A percentile compares a stretch with the other conserved stretches of the same genome.
phyloP scores from a whole-genome alignment of 2,329 filamentous ascomycete genomes.

The Neonectria faginata region DNA sequence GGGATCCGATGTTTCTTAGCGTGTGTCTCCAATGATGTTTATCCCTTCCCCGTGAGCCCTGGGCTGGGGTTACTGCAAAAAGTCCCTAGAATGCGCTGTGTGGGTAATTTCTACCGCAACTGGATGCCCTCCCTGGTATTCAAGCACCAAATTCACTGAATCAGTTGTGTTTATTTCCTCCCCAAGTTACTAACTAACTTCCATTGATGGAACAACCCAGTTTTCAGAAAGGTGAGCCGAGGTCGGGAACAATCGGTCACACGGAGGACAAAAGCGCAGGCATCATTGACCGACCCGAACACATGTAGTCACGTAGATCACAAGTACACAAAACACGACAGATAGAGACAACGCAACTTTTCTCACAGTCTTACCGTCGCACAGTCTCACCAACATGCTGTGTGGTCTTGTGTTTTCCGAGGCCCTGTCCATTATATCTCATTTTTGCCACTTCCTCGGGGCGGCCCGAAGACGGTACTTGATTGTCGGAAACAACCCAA shows the following conservation, averaged over 20 bases:
- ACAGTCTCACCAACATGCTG: background rate
- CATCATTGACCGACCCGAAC: background rate
- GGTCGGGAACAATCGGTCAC: background rate
- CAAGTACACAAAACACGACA: too few species aligned
- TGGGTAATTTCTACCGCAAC: too few species aligned
- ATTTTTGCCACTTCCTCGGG: slow-evolving; percentile 1
- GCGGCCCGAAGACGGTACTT: slow-evolving; percentile 7
- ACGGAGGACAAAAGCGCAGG: too few species aligned
- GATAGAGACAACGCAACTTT: background rate
- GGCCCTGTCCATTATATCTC: background rate
- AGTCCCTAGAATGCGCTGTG: too few species aligned
- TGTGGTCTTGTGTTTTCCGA: background rate
- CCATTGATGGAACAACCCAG: background rate
- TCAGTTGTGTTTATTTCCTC: too few species aligned
- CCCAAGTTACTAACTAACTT: background rate
- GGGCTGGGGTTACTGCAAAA: too few species aligned
- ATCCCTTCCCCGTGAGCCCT: too few species aligned
- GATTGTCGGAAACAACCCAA: slow-evolving; percentile 16
- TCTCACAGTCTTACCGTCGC: background rate
- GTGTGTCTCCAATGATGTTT: too few species aligned
- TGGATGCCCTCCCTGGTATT: too few species aligned
- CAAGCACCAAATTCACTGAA: too few species aligned
- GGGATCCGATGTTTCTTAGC: too few species aligned
- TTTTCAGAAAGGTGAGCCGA: background rate
- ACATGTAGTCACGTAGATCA: background rate